Evolutionary conservation across 2,329 filamentous ascomycete species (phyloP).

Genomic region (Sporothrix globosa): DNA sequence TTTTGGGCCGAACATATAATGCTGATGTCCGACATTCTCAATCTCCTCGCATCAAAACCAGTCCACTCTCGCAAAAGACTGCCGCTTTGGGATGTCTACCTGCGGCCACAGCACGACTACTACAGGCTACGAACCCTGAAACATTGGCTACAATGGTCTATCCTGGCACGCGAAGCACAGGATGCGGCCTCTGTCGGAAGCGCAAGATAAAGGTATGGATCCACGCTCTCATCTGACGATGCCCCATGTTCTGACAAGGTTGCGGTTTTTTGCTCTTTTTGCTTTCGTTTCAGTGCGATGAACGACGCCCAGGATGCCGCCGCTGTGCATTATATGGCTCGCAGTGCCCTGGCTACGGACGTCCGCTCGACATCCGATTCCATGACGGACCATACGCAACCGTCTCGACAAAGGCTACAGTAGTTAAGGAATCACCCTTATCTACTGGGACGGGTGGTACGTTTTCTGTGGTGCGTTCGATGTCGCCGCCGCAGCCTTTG

Average conservation of each 20-base stretch:
- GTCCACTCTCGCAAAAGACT: constrained; percentile 11
- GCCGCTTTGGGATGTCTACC: neutral
- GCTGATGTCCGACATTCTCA: neutral
- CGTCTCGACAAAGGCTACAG: neutral
- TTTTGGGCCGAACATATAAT: neutral
- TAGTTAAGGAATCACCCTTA: no score
- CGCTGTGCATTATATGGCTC: neutral
- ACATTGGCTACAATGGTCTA: constrained; percentile 3
- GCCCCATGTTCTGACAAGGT: neutral
- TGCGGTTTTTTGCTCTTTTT: neutral
- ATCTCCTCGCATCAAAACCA: constrained; percentile 4
- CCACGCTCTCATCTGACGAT: neutral
- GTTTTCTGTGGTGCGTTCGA: neutral
- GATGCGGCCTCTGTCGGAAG: constrained; percentile 17
- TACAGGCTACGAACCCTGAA: neutral
- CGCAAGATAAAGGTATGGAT: constrained; percentile 16
- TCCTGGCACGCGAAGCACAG: constrained; percentile 13
- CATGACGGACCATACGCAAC: constrained; percentile 4
- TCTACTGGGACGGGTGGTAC: neutral
- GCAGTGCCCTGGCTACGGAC: constrained; percentile 12
- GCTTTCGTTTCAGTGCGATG: constrained; percentile 8
- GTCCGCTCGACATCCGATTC: constrained; percentile 20
- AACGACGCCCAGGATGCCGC: constrained; percentile 14
- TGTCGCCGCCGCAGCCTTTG: neutral
- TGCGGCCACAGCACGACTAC: neutral